These are phyloP conservation scores for Penicillium crustosum DNA, from an alignment of 2,329 filamentous ascomycete genomes.

Conservation along the genomic window DNA sequence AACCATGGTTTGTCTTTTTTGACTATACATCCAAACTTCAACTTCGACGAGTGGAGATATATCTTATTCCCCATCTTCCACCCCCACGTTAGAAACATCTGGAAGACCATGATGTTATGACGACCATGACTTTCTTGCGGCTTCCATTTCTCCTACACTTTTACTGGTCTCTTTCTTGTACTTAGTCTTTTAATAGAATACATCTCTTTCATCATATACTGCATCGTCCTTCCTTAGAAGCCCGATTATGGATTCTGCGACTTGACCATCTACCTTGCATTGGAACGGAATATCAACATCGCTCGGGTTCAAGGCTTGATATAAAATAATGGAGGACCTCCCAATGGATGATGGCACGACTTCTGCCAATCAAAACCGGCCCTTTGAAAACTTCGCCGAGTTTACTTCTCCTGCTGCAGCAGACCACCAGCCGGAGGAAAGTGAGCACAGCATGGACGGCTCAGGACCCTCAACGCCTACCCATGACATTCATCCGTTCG, in stretches of 20 bases:
- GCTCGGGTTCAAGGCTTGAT: neutral
- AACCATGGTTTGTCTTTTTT: neutral
- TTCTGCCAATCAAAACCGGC: neutral
- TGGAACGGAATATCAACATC: neutral
- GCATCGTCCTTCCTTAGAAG: neutral
- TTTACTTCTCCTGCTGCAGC: neutral
- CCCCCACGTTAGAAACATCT: constrained; percentile 25
- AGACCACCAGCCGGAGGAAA: constrained; percentile 7
- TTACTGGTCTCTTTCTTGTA: neutral
- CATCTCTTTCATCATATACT: neutral
- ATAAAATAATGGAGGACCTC: neutral
- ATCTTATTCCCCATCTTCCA: constrained; percentile 9
- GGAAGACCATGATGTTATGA: constrained; percentile 18
- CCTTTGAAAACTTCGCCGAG: neutral
- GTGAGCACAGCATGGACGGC: constrained; percentile 14
- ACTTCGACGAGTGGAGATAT: constrained; percentile 9
- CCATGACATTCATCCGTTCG: neutral
- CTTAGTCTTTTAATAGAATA: neutral
- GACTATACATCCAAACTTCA: neutral
- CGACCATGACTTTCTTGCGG: constrained; percentile 4
- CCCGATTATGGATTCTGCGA: neutral
- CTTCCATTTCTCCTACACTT: neutral
- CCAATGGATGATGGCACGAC: constrained; percentile 4
- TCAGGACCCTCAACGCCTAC: constrained; percentile 15
- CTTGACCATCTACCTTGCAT: neutral